Evolutionary conservation across 176 grass and related monocot species (phyloP).

Genomic region (Carex littledalei): DNA sequence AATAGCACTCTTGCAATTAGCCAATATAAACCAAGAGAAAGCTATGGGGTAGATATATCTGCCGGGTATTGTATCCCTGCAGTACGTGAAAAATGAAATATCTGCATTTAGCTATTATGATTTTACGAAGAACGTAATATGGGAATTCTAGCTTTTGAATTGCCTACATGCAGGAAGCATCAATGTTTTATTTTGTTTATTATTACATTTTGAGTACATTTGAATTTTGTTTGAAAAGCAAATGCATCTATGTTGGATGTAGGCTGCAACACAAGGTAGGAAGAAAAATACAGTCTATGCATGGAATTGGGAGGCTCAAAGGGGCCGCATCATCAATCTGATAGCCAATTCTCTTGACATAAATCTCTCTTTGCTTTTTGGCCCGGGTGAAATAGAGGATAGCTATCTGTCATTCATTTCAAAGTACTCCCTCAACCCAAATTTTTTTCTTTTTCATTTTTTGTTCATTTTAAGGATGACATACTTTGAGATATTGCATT

Average conservation of each 20-base stretch:
- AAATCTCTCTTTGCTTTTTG: conserved; percentile 80
- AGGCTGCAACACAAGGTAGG: conserved; percentile 54
- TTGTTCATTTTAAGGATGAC: neutral
- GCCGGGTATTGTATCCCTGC: neutral
- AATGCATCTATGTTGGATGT: conserved; percentile 17
- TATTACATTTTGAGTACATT: neutral
- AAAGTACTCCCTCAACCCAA: conserved; percentile 46
- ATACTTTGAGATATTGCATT: neutral
- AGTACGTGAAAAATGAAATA: neutral
- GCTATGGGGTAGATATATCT: neutral
- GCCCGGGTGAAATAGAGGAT: conserved; percentile 67
- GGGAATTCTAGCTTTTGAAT: neutral
- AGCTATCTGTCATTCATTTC: conserved; percentile 87
- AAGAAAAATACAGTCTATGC: conserved; percentile 74
- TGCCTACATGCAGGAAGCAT: neutral
- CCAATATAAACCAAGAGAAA: neutral
- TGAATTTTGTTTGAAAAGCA: neutral
- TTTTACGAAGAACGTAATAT: neutral
- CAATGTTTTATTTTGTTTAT: neutral
- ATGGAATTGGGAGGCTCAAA: conserved; percentile 95
- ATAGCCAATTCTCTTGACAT: conserved; percentile 87
- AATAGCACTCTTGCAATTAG: neutral
- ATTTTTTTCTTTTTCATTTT: neutral
- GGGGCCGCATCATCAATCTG: conserved; percentile 76
- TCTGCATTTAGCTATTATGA: neutral